Conservation (phyloP, 2,329 filamentous ascomycete species). For the Neofusicoccum cordaticola region DNA sequence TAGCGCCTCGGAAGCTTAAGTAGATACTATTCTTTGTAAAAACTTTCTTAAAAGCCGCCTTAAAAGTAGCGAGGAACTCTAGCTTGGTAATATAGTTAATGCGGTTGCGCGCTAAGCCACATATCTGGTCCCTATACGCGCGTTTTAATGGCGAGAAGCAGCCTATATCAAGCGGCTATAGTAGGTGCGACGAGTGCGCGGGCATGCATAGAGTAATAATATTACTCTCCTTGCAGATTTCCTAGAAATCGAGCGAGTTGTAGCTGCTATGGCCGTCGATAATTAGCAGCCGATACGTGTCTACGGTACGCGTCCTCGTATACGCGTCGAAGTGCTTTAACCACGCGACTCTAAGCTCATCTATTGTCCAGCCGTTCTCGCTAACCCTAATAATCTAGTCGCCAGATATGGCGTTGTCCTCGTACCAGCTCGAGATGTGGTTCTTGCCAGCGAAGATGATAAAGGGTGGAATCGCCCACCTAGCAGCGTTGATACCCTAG, state of each 20-base stretch:
- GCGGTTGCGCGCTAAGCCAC: slow-evolving; percentile 24
- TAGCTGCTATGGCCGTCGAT: slow-evolving; percentile 36
- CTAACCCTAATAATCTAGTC: neutral
- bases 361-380: slow-evolving; percentile 35
- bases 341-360: slow-evolving; percentile 33
- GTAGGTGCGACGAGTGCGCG: too few relatives aligned
- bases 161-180: too few relatives aligned
- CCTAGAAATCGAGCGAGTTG: slow-evolving; percentile 32
- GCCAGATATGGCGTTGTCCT: neutral
- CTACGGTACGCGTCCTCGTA: slow-evolving; percentile 23
- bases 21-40: slow-evolving; percentile 27
- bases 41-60: slow-evolving; percentile 21
- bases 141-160: slow-evolving; percentile 21
- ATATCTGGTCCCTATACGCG: slow-evolving; percentile 28
- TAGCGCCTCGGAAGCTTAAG: slow-evolving; percentile 27
- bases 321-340: slow-evolving; percentile 35
- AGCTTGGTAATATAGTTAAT: slow-evolving; percentile 28
- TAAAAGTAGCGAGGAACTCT: slow-evolving; percentile 22
- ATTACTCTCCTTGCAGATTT: slow-evolving; percentile 32
- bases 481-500: slow-evolving; percentile 17
- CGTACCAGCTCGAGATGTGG: slow-evolving; percentile 11
- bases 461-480: neutral
- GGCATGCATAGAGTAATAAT: slow-evolving; percentile 29
- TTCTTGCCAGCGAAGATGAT: neutral
- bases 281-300: slow-evolving; percentile 34